Evolutionary conservation across 768 basidiomycete genomes (phyloP), one percentile per base, ranked within the genome.

Genomic region (Chalciporus piperatus): DNA sequence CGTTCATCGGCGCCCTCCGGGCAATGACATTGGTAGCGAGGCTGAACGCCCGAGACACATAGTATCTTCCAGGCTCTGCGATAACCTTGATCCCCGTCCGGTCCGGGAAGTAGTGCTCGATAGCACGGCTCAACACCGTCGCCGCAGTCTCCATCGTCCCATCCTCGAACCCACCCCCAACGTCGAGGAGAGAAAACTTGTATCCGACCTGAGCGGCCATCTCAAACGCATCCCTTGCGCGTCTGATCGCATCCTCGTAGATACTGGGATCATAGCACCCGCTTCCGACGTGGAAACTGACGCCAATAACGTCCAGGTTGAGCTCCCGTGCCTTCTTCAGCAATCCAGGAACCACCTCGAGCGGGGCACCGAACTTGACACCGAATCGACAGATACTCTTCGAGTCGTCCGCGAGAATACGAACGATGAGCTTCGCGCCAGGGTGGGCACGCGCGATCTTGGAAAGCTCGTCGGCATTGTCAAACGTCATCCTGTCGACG

Each of bases 351-450:
- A 97, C 93, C 13, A 83, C 78, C 22, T 73, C 76, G 41, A 98
- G 77, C 1, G 94, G 83, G 0, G 96, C 95, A n/a, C 97, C 97
- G 57, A 94, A 99, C 71, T 98, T 98, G 70, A 92, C 82, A 6
- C 94, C 93, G 44, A 99, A 85, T 16, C 90, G 85, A 67, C 96
- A 98, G 13, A 98, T 73, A 52, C 87, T 89, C 74, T 92, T 97
- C 40, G 90, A 92, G 71, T 98, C 97, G 72, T 99, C 97, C n/a
- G 96, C 94, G 42, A 98, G 77, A 68, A 99, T 98, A 59, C 97
- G 91, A 33, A 98, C 72, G 59, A 98, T 84, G 42, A 97, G 82
- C 70, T 91, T 85, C 9, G 97, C 95, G 28, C 70, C 61, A 0
- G 94, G 91, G 67, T 94, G 84, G 6, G 77, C 72, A 30, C 87